Evolutionary conservation across 805 yeast species (phyloP).

Genomic region (Cyberlindnera maclurae): DNA sequence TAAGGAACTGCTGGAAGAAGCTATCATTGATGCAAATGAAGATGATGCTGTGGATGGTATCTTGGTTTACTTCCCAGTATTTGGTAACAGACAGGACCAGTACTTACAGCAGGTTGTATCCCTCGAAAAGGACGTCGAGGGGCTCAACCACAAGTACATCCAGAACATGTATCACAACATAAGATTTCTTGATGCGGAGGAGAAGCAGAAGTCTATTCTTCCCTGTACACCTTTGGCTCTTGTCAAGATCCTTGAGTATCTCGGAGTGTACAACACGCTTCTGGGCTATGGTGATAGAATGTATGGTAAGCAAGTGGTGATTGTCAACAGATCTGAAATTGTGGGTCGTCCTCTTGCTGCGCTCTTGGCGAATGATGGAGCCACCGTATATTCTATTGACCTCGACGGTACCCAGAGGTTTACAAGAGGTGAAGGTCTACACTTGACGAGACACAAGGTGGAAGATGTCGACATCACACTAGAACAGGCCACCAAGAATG

Average conservation of each 20-base stretch:
- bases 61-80: constrained; percentile 96
- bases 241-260: constrained; percentile 85
- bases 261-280: constrained; percentile 78
- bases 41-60: constrained; percentile 80
- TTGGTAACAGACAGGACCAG: constrained; percentile 91
- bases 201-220: constrained; percentile 67
- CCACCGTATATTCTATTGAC: constrained; percentile 89
- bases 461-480: constrained; percentile 47
- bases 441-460: constrained; percentile 76
- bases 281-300: constrained; percentile 85
- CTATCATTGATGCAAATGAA: constrained; percentile 72
- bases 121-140: constrained; percentile 94
- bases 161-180: constrained; percentile 93
- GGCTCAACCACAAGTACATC: constrained; percentile 82
- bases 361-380: constrained; percentile 93
- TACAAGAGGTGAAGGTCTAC: constrained; percentile 89
- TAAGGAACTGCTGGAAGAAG: constrained; percentile 81
- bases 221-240: constrained; percentile 97
- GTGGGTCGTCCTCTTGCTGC: constrained; percentile 98
- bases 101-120: constrained; percentile 90
- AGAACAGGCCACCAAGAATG: constrained; percentile 57
- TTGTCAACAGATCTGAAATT: constrained; percentile 91
- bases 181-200: constrained; percentile 70
- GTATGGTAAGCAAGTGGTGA: constrained; percentile 86
- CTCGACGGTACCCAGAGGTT: constrained; percentile 81